Base-by-base conservation (phyloP, 352 stramenopile species). In the Hyphochytrium catenoides region DNA sequence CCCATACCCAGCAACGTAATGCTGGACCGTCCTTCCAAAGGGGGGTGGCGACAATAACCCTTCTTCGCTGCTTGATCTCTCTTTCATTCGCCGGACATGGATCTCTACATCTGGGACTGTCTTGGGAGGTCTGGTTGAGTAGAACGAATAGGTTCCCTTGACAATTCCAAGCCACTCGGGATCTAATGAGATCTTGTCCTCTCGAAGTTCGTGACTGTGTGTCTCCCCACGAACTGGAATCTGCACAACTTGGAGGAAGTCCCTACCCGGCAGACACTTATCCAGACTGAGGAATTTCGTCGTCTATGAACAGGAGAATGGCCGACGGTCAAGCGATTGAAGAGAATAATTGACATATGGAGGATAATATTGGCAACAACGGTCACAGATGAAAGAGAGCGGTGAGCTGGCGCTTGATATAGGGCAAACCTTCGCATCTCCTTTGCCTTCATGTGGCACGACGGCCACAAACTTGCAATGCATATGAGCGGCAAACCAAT, bases 241-340 rank as follows among this genome's bases (percentile, higher is more conserved):
- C 35, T 94, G 58, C 3, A 95, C 34, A 21, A 97, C 71, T 36
- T 96, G 81, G 23, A 98, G 62, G 47, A 93, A 95, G 21, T 93
- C 72, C 16, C 85, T 57, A 29, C 76, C 67, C 8, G 81, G 90
- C 3, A 98, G 62, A 43, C 85, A 97, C 54, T 99, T 99, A 64
- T 99, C 93, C n/a, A 99, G 60, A 18, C 89, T 88, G n/a, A 98
- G 47, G 54, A 98, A 98, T 24, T 74, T 70, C 18, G 90, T 98
- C 45, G 70, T 59, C 41, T 9, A 21, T 4, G 41, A 21, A 36
- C 52, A 45, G 8, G 36, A 25, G 15, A 31, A 14, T 15, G 24
- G 9, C 14, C 31, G 30, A 21, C 34, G 24, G 14, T 23, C 29
- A 16, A 15, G 22, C 43, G 38, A 21, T n/a, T 25, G 18, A 14